phyloP scores from a whole-genome alignment of 2,329 filamentous ascomycete species.

The Elsinoe fawcettii region DNA sequence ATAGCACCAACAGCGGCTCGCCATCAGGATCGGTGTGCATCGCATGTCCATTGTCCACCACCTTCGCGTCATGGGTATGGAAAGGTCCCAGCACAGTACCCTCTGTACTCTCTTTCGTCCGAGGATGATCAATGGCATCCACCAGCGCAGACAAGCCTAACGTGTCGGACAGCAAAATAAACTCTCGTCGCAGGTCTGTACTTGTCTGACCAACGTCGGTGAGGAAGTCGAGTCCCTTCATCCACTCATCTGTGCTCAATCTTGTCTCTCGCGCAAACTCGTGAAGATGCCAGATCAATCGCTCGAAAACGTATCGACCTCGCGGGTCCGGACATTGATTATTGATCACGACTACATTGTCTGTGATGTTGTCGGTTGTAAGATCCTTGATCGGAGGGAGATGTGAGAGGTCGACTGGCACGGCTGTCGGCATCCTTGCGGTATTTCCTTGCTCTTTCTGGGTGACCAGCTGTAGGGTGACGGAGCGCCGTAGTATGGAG shows the following conservation, averaged over 20 bases:
- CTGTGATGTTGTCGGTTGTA: conserved; percentile 67
- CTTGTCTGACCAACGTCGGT: conserved; percentile 63
- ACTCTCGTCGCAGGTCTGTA: conserved; percentile 56
- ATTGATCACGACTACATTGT: conserved; percentile 64
- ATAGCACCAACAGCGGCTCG: conserved; percentile 20
- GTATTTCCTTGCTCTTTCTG: neutral
- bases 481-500: neutral
- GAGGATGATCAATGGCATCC: conserved; percentile 23
- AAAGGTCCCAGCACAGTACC: conserved; percentile 27
- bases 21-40: conserved; percentile 22
- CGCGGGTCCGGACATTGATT: conserved; percentile 56
- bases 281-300: conserved; percentile 65
- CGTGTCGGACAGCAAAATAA: conserved; percentile 18
- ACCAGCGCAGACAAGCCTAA: conserved; percentile 26
- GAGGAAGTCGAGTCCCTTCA: conserved; percentile 59
- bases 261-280: conserved; percentile 70
- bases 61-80: conserved; percentile 25
- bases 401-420: conserved; percentile 18
- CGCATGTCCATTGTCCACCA: conserved; percentile 21
- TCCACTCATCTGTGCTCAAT: conserved; percentile 67
- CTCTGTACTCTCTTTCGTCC: conserved; percentile 21
- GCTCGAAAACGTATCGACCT: conserved; percentile 60
- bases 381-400: conserved; percentile 54
- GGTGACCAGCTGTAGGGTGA: neutral
- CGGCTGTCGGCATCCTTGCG: conserved; percentile 3